phyloP scores from a whole-genome alignment of 371 early-diverging fungal genomes.

The Capillidium rhysosporum region DNA sequence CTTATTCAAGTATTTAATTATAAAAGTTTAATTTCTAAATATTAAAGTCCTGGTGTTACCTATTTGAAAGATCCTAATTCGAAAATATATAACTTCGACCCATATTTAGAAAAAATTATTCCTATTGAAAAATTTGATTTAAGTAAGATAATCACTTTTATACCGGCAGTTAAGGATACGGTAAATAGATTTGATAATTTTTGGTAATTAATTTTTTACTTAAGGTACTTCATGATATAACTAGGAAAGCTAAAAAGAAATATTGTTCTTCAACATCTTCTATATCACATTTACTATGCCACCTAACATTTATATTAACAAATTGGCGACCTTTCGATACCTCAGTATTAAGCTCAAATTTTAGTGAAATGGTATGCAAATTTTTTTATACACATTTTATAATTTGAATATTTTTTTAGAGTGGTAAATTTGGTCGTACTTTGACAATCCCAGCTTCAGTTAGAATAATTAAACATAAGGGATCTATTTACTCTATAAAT shows the following conservation, averaged over 20 bases:
- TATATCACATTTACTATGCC: constrained; percentile 50
- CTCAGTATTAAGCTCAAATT: constrained; percentile 31
- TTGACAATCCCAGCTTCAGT: constrained; percentile 10
- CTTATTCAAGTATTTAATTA: constrained; percentile 41
- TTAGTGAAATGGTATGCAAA: constrained; percentile 24
- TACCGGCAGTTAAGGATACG: constrained; percentile 54
- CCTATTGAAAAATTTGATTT: constrained; percentile 64
- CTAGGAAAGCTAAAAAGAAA: constrained; percentile 17
- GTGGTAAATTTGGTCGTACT: constrained; percentile 11
- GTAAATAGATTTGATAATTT: constrained; percentile 11
- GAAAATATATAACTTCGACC: constrained; percentile 54
- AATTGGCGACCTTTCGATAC: constrained; percentile 38
- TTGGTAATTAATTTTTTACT: background rate
- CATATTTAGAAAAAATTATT: constrained; percentile 49
- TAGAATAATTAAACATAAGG: constrained; percentile 14
- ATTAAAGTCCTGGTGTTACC: constrained; percentile 63
- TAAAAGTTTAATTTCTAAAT: background rate
- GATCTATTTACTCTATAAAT: constrained; percentile 70
- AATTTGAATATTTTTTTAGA: background rate
- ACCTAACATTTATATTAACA: constrained; percentile 56
- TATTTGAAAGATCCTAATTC: constrained; percentile 62
- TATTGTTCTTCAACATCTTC: constrained; percentile 84
- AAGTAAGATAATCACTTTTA: constrained; percentile 49
- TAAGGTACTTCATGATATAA: constrained; percentile 24
- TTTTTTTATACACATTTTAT: background rate